Conservation (phyloP, 2,329 filamentous ascomycete genomes). For the Apiospora aurea region DNA sequence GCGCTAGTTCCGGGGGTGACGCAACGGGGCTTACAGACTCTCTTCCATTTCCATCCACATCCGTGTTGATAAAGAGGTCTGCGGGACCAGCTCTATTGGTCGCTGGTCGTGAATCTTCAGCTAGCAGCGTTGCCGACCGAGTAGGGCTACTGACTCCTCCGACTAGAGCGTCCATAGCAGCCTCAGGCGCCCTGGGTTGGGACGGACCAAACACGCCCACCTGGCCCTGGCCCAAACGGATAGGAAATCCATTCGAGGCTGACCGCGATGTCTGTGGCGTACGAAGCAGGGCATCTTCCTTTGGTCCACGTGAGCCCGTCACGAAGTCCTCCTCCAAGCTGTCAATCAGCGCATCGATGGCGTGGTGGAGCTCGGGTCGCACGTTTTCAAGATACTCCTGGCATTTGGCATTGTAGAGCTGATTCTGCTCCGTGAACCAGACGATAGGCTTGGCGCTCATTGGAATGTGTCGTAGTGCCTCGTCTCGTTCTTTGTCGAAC, state of each 20-base stretch:
- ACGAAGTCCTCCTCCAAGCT: neutral
- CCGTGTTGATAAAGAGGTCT: neutral
- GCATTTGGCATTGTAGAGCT: conserved; percentile 8
- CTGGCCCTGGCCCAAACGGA: neutral
- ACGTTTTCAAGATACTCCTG: neutral
- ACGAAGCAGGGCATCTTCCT: neutral
- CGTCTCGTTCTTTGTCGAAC: neutral
- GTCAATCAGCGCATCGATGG: neutral
- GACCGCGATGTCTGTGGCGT: neutral
- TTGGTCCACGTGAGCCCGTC: neutral
- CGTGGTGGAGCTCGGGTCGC: neutral
- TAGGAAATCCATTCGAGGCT: neutral
- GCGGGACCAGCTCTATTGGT: neutral
- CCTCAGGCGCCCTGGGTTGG: conserved; percentile 9
- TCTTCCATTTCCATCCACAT: neutral
- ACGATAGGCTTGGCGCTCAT: neutral
- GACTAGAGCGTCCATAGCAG: neutral
- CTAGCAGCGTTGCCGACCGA: neutral
- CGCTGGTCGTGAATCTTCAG: neutral
- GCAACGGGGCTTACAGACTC: neutral
- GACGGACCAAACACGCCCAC: neutral
- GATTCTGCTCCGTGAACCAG: neutral
- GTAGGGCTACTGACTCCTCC: neutral
- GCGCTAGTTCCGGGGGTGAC: neutral
- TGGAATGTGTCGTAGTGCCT: conserved; percentile 1